Evolutionary conservation across 2,329 filamentous ascomycete genomes (phyloP).

Genomic region (Penicillium freii): DNA sequence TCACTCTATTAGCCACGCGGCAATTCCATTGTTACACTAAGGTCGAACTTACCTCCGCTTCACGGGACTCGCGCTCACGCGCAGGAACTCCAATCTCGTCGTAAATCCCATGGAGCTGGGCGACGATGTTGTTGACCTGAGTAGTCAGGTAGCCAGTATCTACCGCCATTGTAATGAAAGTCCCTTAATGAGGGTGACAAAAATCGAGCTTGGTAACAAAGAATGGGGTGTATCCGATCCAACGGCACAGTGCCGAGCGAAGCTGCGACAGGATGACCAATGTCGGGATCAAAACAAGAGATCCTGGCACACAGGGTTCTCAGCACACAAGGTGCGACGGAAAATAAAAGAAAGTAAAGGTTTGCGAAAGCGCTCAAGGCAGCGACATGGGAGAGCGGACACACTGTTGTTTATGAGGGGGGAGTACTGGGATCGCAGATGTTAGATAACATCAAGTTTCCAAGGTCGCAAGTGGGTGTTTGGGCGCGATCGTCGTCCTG

Average conservation of each 20-base stretch:
- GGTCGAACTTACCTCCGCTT: slow-evolving; percentile 71
- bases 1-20: slow-evolving; percentile 3
- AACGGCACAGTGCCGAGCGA: slow-evolving; percentile 16
- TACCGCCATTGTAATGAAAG: slow-evolving; percentile 54
- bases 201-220: slow-evolving; percentile 9
- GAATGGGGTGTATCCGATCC: slow-evolving; percentile 16
- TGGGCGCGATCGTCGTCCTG: slow-evolving; percentile 29
- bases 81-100: slow-evolving; percentile 95
- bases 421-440: slow-evolving; percentile 18
- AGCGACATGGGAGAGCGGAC: slow-evolving; percentile 18
- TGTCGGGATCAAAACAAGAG: slow-evolving; percentile 18
- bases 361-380: slow-evolving; percentile 14
- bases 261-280: slow-evolving; percentile 16
- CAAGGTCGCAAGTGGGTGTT: slow-evolving; percentile 28
- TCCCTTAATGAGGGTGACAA: slow-evolving; percentile 12
- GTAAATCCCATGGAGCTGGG: slow-evolving; percentile 88
- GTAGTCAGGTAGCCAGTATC: slow-evolving; percentile 90
- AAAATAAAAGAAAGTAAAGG: slow-evolving; percentile 21
- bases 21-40: background rate
- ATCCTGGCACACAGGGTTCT: slow-evolving; percentile 17
- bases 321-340: slow-evolving; percentile 19
- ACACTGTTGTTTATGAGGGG: slow-evolving; percentile 25
- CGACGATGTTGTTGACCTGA: slow-evolving; percentile 92
- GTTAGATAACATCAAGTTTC: slow-evolving; percentile 27
- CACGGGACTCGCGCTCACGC: slow-evolving; percentile 86